Conservation (phyloP, 1,284 basidiomycete species). For the Spongispora temasekensis region DNA sequence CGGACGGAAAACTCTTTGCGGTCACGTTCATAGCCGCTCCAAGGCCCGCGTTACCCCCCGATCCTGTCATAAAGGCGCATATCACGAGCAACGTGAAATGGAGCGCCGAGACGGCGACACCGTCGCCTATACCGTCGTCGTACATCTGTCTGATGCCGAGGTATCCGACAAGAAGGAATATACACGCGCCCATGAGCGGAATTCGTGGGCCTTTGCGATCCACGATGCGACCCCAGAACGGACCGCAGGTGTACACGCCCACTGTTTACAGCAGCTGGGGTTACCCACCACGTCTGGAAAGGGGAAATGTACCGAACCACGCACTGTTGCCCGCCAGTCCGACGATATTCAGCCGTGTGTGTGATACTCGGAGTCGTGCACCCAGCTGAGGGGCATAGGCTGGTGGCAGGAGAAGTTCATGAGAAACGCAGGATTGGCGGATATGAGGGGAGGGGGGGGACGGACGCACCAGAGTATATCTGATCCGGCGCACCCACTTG, state of each 20-base stretch:
- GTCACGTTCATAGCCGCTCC: constrained; percentile 60
- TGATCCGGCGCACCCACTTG: too few relatives aligned
- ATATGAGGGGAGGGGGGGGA: too few relatives aligned
- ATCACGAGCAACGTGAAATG: constrained; percentile 45
- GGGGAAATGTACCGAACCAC: constrained; percentile 12
- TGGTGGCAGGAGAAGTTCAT: constrained; percentile 35
- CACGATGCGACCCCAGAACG: constrained; percentile 70
- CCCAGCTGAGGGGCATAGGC: constrained; percentile 84
- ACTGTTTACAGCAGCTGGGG: constrained; percentile 42
- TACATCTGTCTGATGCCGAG: constrained; percentile 65
- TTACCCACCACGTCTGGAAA: constrained; percentile 7
- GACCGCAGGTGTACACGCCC: constrained; percentile 59
- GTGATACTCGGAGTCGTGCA: constrained; percentile 64
- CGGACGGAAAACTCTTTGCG: constrained; percentile 64
- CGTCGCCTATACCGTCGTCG: constrained; percentile 44
- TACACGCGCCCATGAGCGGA: constrained; percentile 48
- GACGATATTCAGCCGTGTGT: constrained; percentile 76
- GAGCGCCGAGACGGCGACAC: constrained; percentile 20
- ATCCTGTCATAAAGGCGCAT: constrained; percentile 60
- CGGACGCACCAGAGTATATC: constrained; percentile 35
- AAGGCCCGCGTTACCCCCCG: constrained; percentile 62
- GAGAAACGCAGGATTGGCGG: too few relatives aligned
- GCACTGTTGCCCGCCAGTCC: constrained; percentile 68
- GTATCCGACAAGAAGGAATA: constrained; percentile 64
- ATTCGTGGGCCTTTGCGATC: constrained; percentile 64